phyloP scores from a whole-genome alignment of 768 basidiomycete species.

The Boletus pseudo-olivaceus region DNA sequence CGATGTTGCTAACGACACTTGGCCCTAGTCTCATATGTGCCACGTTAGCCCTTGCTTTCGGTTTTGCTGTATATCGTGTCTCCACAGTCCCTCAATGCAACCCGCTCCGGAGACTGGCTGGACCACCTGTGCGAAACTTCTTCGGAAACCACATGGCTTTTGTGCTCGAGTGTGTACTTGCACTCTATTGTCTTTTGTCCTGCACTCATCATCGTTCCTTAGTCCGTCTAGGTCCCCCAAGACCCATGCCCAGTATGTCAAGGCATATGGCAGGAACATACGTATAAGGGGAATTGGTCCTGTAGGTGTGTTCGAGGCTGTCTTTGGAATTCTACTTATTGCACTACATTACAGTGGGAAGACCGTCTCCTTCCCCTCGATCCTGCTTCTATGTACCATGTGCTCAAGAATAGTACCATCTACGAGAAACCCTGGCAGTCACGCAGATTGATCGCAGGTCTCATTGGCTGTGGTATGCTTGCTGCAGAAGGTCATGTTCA shows the following conservation, averaged over 20 bases:
- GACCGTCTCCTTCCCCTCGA: conserved; percentile 79
- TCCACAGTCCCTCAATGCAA: conserved; percentile 31
- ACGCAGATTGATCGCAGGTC: conserved; percentile 63
- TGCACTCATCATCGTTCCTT: background rate
- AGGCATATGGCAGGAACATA: conserved; percentile 65
- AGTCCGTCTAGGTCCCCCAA: conserved; percentile 53
- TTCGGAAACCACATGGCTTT: conserved; percentile 52
- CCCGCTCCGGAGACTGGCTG: conserved; percentile 54
- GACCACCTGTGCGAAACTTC: conserved; percentile 50
- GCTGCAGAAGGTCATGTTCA: conserved; percentile 76
- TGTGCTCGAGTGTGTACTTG: conserved; percentile 53
- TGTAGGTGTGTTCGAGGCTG: conserved; percentile 41
- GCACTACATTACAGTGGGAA: conserved; percentile 53
- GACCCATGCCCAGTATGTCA: conserved; percentile 50
- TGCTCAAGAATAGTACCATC: conserved; percentile 65
- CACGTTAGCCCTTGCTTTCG: conserved; percentile 6
- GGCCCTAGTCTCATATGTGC: conserved; percentile 8
- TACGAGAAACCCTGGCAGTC: conserved; percentile 88
- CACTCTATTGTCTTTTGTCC: background rate
- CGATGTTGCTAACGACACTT: conserved; percentile 1
- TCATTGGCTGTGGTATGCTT: conserved; percentile 83
- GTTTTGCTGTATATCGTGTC: conserved; percentile 26
- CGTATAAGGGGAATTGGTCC: conserved; percentile 65
- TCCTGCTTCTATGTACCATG: conserved; percentile 67
- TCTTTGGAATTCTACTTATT: conserved; percentile 9